A percentile compares a stretch with the other conserved stretches of the same genome.
These are phyloP conservation scores for Infundibulicybe gibba DNA, from an alignment of 768 basidiomycete species.

Conservation along the genomic window DNA sequence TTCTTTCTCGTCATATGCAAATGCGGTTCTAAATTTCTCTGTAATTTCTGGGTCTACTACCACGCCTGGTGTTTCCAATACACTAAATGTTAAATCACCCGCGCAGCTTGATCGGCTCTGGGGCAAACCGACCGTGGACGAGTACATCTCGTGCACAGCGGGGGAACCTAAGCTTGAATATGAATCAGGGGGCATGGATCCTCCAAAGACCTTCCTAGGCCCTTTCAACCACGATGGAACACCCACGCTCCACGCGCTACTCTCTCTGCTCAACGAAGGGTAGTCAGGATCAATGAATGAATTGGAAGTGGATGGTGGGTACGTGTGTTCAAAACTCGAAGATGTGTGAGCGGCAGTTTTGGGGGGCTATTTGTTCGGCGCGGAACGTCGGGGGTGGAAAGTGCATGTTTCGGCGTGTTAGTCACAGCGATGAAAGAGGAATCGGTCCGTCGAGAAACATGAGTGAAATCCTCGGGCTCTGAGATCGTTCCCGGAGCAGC, in stretches of 20 bases:
- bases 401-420: slow-evolving; percentile 26
- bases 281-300: slow-evolving; percentile 44
- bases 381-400: too few species aligned
- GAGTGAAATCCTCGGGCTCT: slow-evolving; percentile 64
- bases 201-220: slow-evolving; percentile 37
- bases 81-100: slow-evolving; percentile 72
- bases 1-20: slow-evolving; percentile 90
- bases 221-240: slow-evolving; percentile 72
- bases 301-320: slow-evolving; percentile 67
- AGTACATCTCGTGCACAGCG: slow-evolving; percentile 60
- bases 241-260: slow-evolving; percentile 56
- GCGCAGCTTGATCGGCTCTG: slow-evolving; percentile 33
- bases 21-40: slow-evolving; percentile 76
- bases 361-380: slow-evolving; percentile 9
- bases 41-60: slow-evolving; percentile 56
- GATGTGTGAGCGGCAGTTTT: neutral
- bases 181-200: slow-evolving; percentile 21
- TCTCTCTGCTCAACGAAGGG: slow-evolving; percentile 46
- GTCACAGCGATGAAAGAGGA: slow-evolving; percentile 62
- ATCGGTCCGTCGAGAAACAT: slow-evolving; percentile 55
- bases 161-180: slow-evolving; percentile 21
- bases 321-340: slow-evolving; percentile 58
- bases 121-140: slow-evolving; percentile 31
- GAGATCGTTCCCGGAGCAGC: slow-evolving; percentile 25
- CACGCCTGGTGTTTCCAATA: slow-evolving; percentile 72